Conservation (phyloP, 2,329 filamentous ascomycete species). For the Penicillium rolfsii region DNA sequence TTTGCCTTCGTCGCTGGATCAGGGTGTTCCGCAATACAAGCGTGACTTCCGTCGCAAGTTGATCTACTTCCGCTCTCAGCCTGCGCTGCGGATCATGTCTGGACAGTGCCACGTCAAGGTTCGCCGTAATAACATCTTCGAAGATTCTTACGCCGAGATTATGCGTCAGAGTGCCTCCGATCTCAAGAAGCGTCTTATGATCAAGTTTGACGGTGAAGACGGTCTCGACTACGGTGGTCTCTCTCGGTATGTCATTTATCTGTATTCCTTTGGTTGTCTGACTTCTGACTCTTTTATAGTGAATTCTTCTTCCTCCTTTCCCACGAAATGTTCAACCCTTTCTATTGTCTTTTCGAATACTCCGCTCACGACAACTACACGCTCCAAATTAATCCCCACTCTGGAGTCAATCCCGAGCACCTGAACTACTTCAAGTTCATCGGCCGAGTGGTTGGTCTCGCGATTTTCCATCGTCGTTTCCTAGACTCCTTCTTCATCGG, state of each 20-base stretch:
- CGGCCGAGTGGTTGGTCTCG: conserved; percentile 90
- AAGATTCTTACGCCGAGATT: conserved; percentile 98
- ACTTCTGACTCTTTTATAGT: conserved; percentile 52
- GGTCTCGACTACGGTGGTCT: conserved; percentile 97
- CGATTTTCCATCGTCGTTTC: conserved; percentile 97
- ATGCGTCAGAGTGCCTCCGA: conserved; percentile 95
- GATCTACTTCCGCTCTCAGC: conserved; percentile 98
- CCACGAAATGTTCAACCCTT: conserved; percentile 99
- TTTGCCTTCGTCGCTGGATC: conserved; percentile 91
- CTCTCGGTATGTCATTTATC: conserved; percentile 61
- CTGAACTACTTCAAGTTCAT: conserved; percentile 99
- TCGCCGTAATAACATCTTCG: conserved; percentile 93
- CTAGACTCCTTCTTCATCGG: conserved; percentile 99
- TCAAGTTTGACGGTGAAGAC: conserved; percentile 99
- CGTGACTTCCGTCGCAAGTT: conserved; percentile 96
- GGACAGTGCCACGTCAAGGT: conserved; percentile 99
- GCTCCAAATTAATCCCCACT: conserved; percentile 98
- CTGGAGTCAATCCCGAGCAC: conserved; percentile 98
- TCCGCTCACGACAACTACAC: conserved; percentile 99
- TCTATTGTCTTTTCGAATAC: conserved; percentile 99
- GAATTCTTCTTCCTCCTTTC: conserved; percentile 99
- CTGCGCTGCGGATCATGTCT: conserved; percentile 89
- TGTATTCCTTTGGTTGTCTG: not conserved
- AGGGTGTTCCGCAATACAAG: conserved; percentile 99
- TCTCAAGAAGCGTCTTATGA: conserved; percentile 98